A percentile compares a stretch with the other conserved stretches of the same genome.
These are phyloP conservation scores for Microbotryomycetes sp. DNA, from an alignment of 1,284 basidiomycete species.

Conservation along the genomic window DNA sequence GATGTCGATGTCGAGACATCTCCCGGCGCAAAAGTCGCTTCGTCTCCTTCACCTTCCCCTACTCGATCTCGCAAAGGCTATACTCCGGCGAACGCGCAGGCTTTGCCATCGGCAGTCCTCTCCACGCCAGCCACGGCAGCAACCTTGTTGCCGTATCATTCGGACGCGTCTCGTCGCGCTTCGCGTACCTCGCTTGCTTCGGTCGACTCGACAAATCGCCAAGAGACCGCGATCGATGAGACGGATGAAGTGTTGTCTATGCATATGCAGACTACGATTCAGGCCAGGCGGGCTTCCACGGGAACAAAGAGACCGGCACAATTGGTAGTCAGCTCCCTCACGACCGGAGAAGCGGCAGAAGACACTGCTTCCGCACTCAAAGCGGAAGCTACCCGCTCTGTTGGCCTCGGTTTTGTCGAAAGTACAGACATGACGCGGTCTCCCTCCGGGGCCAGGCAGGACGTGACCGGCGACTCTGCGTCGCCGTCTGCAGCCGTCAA, in stretches of 20 bases:
- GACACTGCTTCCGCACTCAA: too few relatives aligned
- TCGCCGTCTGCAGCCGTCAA: too few relatives aligned
- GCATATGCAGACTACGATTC: neutral
- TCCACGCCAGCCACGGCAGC: neutral
- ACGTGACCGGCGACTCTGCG: neutral
- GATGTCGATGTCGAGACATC: neutral
- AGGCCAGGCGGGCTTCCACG: neutral
- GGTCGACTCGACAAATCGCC: neutral
- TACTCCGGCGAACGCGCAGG: too few relatives aligned
- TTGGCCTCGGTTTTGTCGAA: too few relatives aligned
- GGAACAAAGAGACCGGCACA: too few relatives aligned
- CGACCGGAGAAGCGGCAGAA: too few relatives aligned
- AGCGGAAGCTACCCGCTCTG: too few relatives aligned
- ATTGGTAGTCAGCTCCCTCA: too few relatives aligned
- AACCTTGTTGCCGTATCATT: neutral
- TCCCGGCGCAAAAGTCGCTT: neutral
- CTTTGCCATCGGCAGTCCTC: neutral
- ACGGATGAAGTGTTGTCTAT: neutral
- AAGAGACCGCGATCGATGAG: too few relatives aligned
- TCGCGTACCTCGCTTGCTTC: neutral
- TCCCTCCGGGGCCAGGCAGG: constrained; percentile 6
- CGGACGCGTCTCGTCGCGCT: neutral
- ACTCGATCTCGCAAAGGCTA: neutral
- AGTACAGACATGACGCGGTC: constrained; percentile 7
- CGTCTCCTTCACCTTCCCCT: neutral